Base-by-base conservation (phyloP, 257 asterid species). In the Ballota nigra region DNA sequence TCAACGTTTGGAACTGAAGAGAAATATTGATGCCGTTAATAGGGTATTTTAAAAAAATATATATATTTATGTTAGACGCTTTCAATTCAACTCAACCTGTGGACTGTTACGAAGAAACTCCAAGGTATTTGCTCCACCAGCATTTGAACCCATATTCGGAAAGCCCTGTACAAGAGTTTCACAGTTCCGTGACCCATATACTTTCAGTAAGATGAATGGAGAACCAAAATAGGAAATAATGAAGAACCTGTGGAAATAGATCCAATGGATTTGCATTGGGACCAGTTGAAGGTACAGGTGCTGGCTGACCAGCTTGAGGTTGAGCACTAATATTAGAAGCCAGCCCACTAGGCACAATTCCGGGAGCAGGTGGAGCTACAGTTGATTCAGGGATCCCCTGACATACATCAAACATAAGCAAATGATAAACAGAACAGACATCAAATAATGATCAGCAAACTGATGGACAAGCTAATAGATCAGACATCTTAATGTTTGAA, bases 211-310 rank as follows among this genome's bases (percentile, higher is more conserved):
- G 49, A 68, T 56, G 53, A 34, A 24, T 23, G 69, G 52, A 66
- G n/a, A 66, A 68, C 10, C 6, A 51, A 65, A 66, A 33, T 1
- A 26, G n/a, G 16, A 59, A 70, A 53, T n/a, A 68, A 60, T 38
- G 5, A 68, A 53, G 51, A 75, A 88, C 97, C 96, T 87, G 97
- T 3, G 97, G 97, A 56, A 91, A 91, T 56, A 91, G 90, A 86
- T 91, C 77, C 40, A 91, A 78, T 0, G 97, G 97, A 58, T 85
- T 81, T 68, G 90, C 86, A 83, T 91, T 91, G 77, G 97, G 97
- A 61, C 88, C 96, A 58, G 84, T 33, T 33, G 92, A 43, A 34
- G 90, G 80, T 68, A 64, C 77, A 52, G 84, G 43, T 43, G 86
- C 81, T 77, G 93, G 86, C 72, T 83, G 86, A 53, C 87, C 75